Evolutionary conservation across 805 yeast genomes (phyloP), one percentile per base, ranked within the genome.

Genomic region (Komagataella populi): DNA sequence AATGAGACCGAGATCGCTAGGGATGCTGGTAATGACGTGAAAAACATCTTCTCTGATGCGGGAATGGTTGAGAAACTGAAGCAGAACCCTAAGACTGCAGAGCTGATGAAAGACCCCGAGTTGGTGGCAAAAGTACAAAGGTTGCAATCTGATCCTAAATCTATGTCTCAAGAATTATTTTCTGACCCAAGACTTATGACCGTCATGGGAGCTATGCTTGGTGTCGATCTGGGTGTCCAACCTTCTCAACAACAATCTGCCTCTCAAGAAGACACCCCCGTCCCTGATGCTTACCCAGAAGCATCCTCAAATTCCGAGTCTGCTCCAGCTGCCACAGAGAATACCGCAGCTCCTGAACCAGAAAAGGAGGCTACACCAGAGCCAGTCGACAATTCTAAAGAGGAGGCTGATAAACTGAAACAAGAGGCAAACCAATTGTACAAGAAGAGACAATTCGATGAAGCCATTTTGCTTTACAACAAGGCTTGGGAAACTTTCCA

Each of bases 101-200:
- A 84, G 54, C 66, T 83, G 64, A 81, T 90, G 87, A 81, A 84
- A 56, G 98, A 93, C 65, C 96, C 97, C 8, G 73, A 75, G 50
- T 76, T 93, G 61, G 87, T 89, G 23, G 76, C 76, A 49, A 85
- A 88, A 70, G 76, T 86, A 57, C 61, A 70, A 58, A 69, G 73
- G 61, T 62, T 84, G 64, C 80, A 79, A 68, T 57, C 71, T 43
- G 84, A 89, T 66, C 98, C 98, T 44, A 78, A 81, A 68, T 78
- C 84, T 2, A 76, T 83, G 59, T 78, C 86, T 53, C 71, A 79
- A 23, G 84, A 81, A 54, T 76, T 89, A 70, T 73, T 85, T 64
- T 67, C 79, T 47, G 97, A 90, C 63, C 93, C 87, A 55, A 78
- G 96, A 60, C 67, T 93, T 63, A 85, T 90, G 95, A 83, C 88